These are phyloP conservation scores for Asterochloris sp. DNA, from an alignment of 139 green algal genomes.

Conservation along the genomic window DNA sequence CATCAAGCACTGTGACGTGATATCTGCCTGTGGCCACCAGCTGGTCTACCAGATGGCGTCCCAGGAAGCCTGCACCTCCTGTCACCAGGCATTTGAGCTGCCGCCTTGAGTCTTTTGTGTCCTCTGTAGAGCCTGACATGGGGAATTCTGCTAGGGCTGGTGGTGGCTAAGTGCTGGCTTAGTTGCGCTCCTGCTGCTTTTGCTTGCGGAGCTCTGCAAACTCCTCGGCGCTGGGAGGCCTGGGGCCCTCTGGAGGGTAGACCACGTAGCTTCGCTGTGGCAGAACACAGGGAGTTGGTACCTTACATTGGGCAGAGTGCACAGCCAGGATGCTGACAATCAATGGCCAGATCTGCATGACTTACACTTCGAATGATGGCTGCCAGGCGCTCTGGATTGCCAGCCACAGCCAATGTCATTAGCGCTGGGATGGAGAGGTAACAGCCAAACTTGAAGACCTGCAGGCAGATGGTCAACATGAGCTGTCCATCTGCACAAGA, in stretches of 20 bases:
- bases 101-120: conserved; percentile 20
- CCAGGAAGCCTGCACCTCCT: conserved; percentile 82
- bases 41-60: conserved; percentile 69
- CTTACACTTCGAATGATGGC: conserved; percentile 56
- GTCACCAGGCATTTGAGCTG: conserved; percentile 62
- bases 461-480: conserved; percentile 1
- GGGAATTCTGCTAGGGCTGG: background rate
- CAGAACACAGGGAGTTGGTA: background rate
- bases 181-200: conserved; percentile 15
- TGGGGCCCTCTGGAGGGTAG: conserved; percentile 36
- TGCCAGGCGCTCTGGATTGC: conserved; percentile 54
- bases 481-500: no score
- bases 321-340: background rate
- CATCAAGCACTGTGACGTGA: conserved; percentile 75
- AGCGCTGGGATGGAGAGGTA: conserved; percentile 67
- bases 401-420: conserved; percentile 62
- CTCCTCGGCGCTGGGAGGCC: conserved; percentile 30
- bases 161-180: background rate
- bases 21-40: conserved; percentile 60
- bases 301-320: background rate
- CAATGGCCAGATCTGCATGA: background rate
- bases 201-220: conserved; percentile 22
- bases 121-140: conserved; percentile 4
- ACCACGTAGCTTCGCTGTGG: conserved; percentile 38
- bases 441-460: conserved; percentile 73